Base-by-base conservation (phyloP, 2,329 filamentous ascomycete genomes). In the Coniochaeta hoffmannii region DNA sequence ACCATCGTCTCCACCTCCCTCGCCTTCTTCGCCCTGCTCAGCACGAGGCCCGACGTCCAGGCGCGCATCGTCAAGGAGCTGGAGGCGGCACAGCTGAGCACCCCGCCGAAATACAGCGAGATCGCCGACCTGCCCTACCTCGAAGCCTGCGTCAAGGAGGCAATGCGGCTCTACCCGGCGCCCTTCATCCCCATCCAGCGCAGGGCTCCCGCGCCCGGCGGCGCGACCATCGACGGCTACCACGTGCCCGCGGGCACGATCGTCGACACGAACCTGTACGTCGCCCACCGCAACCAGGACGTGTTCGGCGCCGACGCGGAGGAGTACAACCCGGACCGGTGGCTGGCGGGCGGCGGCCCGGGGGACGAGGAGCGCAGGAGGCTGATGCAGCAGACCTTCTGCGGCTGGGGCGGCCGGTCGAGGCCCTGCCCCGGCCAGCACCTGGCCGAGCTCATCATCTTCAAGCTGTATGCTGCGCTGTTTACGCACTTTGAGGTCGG, bases 341-440 rank as follows among this genome's bases (percentile, higher is more conserved):
- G 81, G 79, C 64, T 79, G 3, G 57, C n/a, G n/a, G n/a, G n/a
- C n/a, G n/a, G n/a, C n/a, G n/a, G n/a, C n/a, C n/a, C 30, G 7
- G 30, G 12, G 30, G 60, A 59, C 2, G 67, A 64, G 10, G 66
- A 66, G 0, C 50, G 54, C 0, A 60, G 63, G 8, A 7, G 30
- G 30, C 60, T 56, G 12, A 80, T 80, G 73, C 76, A 80, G 15
- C 68, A 76, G 15, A 70, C 67, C 52, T 80, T 72, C 57, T 66
- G 82, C 8, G 75, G 69, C 7, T 82, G 77, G 76, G 79, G 79
- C 2, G 78, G 77, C 2, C 77, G 78, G 2, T 69, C 73, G 3
- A 70, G 77, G 31, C 74, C 71, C 0, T 82, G 79, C 56, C 78
- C 79, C 0, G 79, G 79, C 0, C 64, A 75, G 3, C 70, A 78